Conservation (phyloP, 2,329 filamentous ascomycete genomes). For the Colletotrichum viniferum region DNA sequence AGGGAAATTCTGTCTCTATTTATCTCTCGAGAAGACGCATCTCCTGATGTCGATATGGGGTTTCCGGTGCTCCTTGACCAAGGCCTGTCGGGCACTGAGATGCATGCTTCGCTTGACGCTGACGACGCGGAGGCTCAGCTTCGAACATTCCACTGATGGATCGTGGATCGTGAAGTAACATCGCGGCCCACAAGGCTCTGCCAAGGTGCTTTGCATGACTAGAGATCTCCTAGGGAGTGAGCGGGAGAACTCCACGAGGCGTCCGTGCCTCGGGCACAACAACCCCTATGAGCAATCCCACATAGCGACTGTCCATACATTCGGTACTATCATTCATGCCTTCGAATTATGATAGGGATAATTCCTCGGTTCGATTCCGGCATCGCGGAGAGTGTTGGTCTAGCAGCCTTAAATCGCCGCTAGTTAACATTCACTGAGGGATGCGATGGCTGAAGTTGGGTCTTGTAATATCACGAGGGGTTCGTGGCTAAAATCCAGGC, state of each 20-base stretch:
- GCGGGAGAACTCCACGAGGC: background rate
- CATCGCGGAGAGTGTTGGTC: background rate
- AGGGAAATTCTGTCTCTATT: background rate
- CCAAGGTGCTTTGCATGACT: background rate
- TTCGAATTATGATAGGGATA: background rate
- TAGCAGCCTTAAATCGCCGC: background rate
- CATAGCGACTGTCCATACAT: background rate
- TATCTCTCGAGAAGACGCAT: background rate
- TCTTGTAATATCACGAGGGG: no score
- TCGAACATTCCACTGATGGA: background rate
- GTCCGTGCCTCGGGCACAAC: background rate
- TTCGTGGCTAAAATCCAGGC: no score
- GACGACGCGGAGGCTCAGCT: background rate
- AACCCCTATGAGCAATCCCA: background rate
- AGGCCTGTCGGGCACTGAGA: background rate
- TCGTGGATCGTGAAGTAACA: background rate
- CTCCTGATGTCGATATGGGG: background rate
- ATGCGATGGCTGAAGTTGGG: fast-evolving
- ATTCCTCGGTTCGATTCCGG: background rate
- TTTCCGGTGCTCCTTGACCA: background rate
- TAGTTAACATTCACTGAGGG: background rate
- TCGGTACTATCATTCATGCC: background rate
- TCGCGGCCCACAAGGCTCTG: background rate
- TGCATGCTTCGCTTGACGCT: background rate
- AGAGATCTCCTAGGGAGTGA: background rate